Conservation (phyloP, 2,329 filamentous ascomycete species). For the Rhexocercosporidium sp. region DNA sequence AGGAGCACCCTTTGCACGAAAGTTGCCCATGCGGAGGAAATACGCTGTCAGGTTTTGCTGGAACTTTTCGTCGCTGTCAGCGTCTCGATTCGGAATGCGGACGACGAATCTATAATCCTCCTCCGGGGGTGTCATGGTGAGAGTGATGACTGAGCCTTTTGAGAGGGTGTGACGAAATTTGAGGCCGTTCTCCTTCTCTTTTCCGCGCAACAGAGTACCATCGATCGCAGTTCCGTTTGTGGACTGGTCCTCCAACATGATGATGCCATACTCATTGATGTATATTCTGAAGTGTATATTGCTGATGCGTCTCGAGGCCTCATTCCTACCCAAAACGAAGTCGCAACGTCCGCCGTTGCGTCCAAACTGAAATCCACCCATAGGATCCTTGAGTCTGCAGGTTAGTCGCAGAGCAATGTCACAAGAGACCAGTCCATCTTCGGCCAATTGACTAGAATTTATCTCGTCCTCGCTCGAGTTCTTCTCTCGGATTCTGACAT, state of each 20-base stretch:
- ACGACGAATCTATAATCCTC: constrained; percentile 81
- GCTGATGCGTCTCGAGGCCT: constrained; percentile 77
- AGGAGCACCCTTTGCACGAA: constrained; percentile 23
- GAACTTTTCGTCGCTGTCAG: constrained; percentile 68
- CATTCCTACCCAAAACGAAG: constrained; percentile 67
- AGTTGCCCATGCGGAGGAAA: constrained; percentile 48
- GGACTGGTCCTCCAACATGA: constrained; percentile 93
- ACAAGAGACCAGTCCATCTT: constrained; percentile 37
- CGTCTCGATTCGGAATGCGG: constrained; percentile 78
- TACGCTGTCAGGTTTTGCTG: constrained; percentile 72
- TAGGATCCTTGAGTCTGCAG: constrained; percentile 69
- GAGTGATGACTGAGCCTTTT: constrained; percentile 40
- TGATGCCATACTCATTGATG: constrained; percentile 80
- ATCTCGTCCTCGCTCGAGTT: constrained; percentile 14
- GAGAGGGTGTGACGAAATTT: constrained; percentile 43
- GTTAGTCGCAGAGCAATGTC: constrained; percentile 85
- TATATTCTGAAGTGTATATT: constrained; percentile 97
- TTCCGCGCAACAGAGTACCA: constrained; percentile 65
- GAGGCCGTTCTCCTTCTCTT: constrained; percentile 49
- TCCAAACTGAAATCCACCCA: constrained; percentile 83
- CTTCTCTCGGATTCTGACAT: constrained; percentile 34
- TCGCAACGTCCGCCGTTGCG: constrained; percentile 77
- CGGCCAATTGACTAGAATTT: constrained; percentile 29
- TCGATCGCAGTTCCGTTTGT: constrained; percentile 97
- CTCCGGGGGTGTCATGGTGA: constrained; percentile 41